Conservation (phyloP, 2,329 filamentous ascomycete genomes). For the Septoria linicola region DNA sequence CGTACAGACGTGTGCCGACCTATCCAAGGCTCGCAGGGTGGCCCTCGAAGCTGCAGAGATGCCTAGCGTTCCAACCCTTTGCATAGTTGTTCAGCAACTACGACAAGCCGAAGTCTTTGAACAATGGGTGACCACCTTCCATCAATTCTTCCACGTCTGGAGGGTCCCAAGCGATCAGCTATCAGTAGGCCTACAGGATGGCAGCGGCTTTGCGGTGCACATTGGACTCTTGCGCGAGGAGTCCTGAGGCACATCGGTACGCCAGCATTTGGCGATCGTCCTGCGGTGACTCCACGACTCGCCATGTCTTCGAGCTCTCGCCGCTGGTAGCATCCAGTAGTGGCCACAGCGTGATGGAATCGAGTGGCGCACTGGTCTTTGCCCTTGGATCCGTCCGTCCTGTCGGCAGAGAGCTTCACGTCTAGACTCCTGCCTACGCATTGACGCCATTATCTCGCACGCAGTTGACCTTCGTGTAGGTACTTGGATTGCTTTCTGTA, state of each 20-base stretch:
- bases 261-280: too few species aligned
- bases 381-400: too few species aligned
- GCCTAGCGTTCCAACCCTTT: slow-evolving; percentile 59
- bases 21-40: slow-evolving; percentile 57
- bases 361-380: too few species aligned
- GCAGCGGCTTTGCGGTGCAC: slow-evolving; percentile 79
- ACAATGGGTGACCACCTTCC: slow-evolving; percentile 71
- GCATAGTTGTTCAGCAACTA: slow-evolving; percentile 84
- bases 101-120: slow-evolving; percentile 83
- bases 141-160: slow-evolving; percentile 69
- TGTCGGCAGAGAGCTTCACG: too few species aligned
- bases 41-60: neutral
- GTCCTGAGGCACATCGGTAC: neutral
- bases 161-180: slow-evolving; percentile 66
- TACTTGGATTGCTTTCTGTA: slow-evolving; percentile 6
- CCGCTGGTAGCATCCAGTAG: too few species aligned
- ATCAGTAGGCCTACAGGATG: slow-evolving; percentile 57
- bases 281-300: neutral
- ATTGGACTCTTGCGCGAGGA: slow-evolving; percentile 59
- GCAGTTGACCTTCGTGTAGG: slow-evolving; percentile 10
- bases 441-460: slow-evolving; percentile 7
- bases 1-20: slow-evolving; percentile 70
- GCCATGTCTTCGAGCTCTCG: too few species aligned
- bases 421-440: too few species aligned
- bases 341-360: too few species aligned